Evolutionary conservation across 805 yeast species (phyloP).

Genomic region (Metschnikowia kunwiensis): DNA sequence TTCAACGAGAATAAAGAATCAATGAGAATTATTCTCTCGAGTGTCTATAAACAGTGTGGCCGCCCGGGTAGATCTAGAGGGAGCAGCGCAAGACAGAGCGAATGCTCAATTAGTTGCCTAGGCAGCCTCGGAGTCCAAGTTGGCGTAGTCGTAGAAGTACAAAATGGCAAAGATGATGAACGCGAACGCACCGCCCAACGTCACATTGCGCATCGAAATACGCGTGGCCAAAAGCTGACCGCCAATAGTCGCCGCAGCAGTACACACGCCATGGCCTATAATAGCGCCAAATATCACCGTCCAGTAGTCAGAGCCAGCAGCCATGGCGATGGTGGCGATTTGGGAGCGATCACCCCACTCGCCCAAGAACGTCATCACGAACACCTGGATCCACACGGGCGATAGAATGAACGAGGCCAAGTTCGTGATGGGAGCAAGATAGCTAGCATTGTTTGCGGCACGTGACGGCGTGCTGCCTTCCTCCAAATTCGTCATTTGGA

Average conservation of each 20-base stretch:
- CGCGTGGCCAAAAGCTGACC: slow-evolving; percentile 87
- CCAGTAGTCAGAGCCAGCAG: slow-evolving; percentile 94
- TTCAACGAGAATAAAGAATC: too few relatives aligned
- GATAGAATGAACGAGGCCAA: slow-evolving; percentile 66
- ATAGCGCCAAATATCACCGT: slow-evolving; percentile 84
- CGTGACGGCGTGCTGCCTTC: slow-evolving; percentile 37
- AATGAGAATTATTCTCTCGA: too few relatives aligned
- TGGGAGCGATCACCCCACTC: slow-evolving; percentile 99
- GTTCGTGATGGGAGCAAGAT: slow-evolving; percentile 45
- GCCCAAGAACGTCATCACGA: slow-evolving; percentile 92
- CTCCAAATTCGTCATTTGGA: slow-evolving; percentile 56
- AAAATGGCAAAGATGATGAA: slow-evolving; percentile 79
- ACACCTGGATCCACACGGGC: slow-evolving; percentile 92
- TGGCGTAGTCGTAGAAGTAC: slow-evolving; percentile 68
- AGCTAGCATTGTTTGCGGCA: slow-evolving; percentile 15
- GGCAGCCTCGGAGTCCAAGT: slow-evolving; percentile 21
- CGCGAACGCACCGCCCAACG: slow-evolving; percentile 86
- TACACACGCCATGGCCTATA: slow-evolving; percentile 84
- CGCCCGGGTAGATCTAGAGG: too few relatives aligned
- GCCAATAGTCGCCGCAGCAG: slow-evolving; percentile 87
- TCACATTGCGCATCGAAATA: slow-evolving; percentile 87
- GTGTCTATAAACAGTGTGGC: too few relatives aligned
- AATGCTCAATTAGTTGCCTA: too few relatives aligned
- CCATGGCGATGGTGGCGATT: slow-evolving; percentile 97
- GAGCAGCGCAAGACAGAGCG: too few relatives aligned